These are phyloP conservation scores for Pisolithus microcarpus DNA, from an alignment of 768 basidiomycete genomes.

Conservation along the genomic window DNA sequence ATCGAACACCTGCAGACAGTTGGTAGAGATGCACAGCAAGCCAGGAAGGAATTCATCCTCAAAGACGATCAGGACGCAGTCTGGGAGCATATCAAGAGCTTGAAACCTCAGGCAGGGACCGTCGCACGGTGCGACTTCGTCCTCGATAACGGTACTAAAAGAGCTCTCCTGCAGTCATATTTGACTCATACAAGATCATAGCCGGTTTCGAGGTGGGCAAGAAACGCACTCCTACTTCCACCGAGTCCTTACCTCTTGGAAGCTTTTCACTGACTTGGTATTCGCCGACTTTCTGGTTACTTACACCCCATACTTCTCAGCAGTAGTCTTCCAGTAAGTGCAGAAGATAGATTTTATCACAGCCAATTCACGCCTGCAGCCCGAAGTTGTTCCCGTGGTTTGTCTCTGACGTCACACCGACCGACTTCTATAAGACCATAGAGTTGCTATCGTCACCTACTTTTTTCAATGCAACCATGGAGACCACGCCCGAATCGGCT, in stretches of 20 bases:
- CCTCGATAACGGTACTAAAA: conserved; percentile 78
- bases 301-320: conserved; percentile 73
- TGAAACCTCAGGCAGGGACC: conserved; percentile 34
- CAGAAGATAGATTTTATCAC: not conserved
- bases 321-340: conserved; percentile 85
- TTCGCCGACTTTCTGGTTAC: conserved; percentile 92
- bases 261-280: conserved; percentile 91
- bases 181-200: conserved; percentile 22
- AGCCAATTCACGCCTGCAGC: conserved; percentile 34
- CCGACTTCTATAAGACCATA: conserved; percentile 66
- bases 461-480: conserved; percentile 43
- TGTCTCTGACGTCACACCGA: conserved; percentile 88
- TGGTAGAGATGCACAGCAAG: conserved; percentile 69
- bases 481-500: conserved; percentile 18
- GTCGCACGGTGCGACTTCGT: conserved; percentile 67
- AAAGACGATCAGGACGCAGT: conserved; percentile 71
- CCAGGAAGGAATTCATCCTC: conserved; percentile 73
- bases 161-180: not conserved
- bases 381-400: conserved; percentile 97
- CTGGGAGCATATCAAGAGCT: conserved; percentile 62
- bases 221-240: not conserved
- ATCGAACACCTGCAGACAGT: conserved; percentile 79
- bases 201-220: conserved; percentile 81
- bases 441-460: conserved; percentile 44
- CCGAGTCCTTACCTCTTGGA: not conserved